Evolutionary conservation across 805 yeast species (phyloP).

Genomic region (Dipodascus albidus): DNA sequence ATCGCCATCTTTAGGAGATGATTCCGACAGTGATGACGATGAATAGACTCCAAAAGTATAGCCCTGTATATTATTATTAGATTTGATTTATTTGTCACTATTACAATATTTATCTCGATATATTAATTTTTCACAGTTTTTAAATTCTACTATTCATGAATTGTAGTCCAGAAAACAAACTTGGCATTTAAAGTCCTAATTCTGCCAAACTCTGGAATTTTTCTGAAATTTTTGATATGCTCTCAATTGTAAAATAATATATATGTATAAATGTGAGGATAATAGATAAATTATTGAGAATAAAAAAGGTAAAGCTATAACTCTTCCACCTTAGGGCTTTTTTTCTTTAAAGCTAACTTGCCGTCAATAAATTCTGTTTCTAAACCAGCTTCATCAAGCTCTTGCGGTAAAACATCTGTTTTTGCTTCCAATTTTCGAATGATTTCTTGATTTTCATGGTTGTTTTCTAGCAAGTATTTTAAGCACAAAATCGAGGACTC

Average conservation of each 20-base stretch:
- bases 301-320: no score
- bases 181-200: no score
- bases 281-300: no score
- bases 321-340: slow-evolving; percentile 3
- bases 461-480: slow-evolving; percentile 52
- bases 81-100: neutral
- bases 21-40: slow-evolving; percentile 1
- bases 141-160: no score
- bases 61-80: no score
- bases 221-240: no score
- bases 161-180: no score
- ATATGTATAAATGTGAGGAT: no score
- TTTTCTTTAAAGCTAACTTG: slow-evolving; percentile 42
- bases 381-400: slow-evolving; percentile 61
- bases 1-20: neutral
- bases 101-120: no score
- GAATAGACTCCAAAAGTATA: neutral
- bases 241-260: no score
- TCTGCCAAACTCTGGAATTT: no score
- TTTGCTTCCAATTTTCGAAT: slow-evolving; percentile 71
- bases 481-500: slow-evolving; percentile 78
- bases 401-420: slow-evolving; percentile 46
- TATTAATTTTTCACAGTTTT: no score
- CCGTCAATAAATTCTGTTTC: slow-evolving; percentile 68
- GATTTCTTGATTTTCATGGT: slow-evolving; percentile 60